Evolutionary conservation across 257 asterid species (phyloP), one percentile per base, ranked within the genome.

Genomic region (Plantago major): DNA sequence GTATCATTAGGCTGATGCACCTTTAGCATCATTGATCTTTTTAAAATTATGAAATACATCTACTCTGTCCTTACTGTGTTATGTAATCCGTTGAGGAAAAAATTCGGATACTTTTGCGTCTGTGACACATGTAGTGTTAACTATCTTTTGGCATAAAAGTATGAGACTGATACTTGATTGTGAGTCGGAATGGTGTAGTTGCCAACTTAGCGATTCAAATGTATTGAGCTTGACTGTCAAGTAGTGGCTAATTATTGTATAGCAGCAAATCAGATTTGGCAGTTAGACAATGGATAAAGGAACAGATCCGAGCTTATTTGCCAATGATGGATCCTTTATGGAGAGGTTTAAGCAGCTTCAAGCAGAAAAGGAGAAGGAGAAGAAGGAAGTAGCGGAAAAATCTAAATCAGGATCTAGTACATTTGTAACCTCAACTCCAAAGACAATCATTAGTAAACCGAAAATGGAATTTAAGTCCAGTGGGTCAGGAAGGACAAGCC

Each of bases 331-430:
- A 67, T 91, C 98, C 60, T 91, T 91, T 83, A 74, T 91, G 96
- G 97, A 88, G 94, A 84, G 91, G 74, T 91, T 91, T 78, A 86
- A 84, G 78, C 95, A 86, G 76, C 88, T 86, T 76, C 95, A 91
- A 66, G 84, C 88, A 70, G 84, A 89, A 73, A 74, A 81, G 61
- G 82, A 84, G 68, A 82, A 81, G 78, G 76, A 81, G 69, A 62
- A 33, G 40, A 33, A 33, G 40, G 40, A 33, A 54, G 72, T 50
- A 13, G 43, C 18, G 45, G 79, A 67, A 58, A 83, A 79, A 55
- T 74, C 80, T 66, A 71, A 62, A 44, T 62, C 83, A 55, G 76
- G 69, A 64, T 71, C 86, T 62, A 77, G 73, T 66, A 60, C 74
- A 44, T 71, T 74, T 6, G 77, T 81, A 65, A 71, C 77, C 44